Evolutionary conservation across 805 yeast species (phyloP), one percentile per base, ranked within the genome.

Genomic region (Ogataea methylovora): DNA sequence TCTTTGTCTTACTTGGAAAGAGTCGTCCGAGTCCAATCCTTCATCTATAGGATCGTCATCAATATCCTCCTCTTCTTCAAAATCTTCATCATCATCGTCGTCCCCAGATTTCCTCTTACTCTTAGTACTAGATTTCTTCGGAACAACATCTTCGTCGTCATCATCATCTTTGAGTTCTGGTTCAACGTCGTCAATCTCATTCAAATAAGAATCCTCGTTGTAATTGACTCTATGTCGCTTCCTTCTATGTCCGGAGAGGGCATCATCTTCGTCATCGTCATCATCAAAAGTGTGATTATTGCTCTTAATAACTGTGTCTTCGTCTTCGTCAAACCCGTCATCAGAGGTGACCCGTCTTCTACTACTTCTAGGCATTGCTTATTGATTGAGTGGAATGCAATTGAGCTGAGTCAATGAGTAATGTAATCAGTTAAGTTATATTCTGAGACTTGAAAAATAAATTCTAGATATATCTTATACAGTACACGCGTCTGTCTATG

Each of bases 181-280:
- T 14, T 38, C 36, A 15, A 27, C 32, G 8, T 37, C 43, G 17
- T 49, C 51, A 2, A 56, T 29, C 5, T 40, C 51, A 15, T 45
- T 48, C 12, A 51, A 37, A 2, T 41, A 40, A 13, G 42, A 48
- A 35, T 58, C 63, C 37, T 58, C 63, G 32, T 58, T 58, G 31
- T 58, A 58, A 34, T 56, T 58, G 18, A 58, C 51, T 10, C 46
- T 30, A 24, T 45, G 45, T 20, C 54, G 45, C 51, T 63, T 30
- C 32, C 59, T 48, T 30, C 50, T 54, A 25, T 47, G 50, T 11
- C 47, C 41, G 42, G 43, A 53, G 27, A 34, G 29, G 8, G 24
- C 36, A 22, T 44, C 52, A 12, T 48, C 48, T 4, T 46, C 53
- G 4, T 43, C 52, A 5, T 48, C 48, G 2, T 41, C 49, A 8